A percentile compares a stretch with the other conserved stretches of the same genome.
Conservation (phyloP, 2,329 filamentous ascomycete species). For the Fusarium verticillioides region DNA sequence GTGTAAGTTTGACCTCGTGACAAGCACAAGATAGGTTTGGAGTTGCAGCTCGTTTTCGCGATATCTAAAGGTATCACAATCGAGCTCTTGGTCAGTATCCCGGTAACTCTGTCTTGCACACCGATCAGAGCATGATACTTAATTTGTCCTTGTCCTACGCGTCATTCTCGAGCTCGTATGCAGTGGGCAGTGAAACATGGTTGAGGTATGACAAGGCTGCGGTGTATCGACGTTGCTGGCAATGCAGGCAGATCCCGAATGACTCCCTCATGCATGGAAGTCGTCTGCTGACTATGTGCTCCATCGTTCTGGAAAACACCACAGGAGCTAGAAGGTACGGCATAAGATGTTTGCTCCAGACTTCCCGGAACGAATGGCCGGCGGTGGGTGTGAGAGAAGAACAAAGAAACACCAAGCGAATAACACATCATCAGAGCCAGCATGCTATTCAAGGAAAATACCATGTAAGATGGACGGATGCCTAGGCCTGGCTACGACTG, state of each 20-base stretch:
- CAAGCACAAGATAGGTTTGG: conserved; percentile 8
- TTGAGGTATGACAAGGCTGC: conserved; percentile 40
- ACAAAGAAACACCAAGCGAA: conserved; percentile 20
- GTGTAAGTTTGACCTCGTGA: conserved; percentile 21
- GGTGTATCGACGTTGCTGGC: conserved; percentile 40
- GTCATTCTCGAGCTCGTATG: conserved; percentile 32
- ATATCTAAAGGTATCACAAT: conserved; percentile 15
- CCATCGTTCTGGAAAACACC: conserved; percentile 26
- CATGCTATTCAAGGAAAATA: conserved; percentile 17
- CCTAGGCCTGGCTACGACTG: conserved; percentile 8
- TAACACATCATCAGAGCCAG: conserved; percentile 21
- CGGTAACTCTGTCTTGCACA: conserved; percentile 8
- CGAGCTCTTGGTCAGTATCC: conserved; percentile 2
- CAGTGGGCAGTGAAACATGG: conserved; percentile 38
- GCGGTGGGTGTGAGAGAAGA: conserved; percentile 17
- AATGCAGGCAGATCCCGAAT: conserved; percentile 43
- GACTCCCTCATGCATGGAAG: conserved; percentile 42
- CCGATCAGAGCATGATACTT: conserved; percentile 16
- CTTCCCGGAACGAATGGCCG: conserved; percentile 1
- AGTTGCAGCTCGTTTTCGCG: conserved; percentile 6
- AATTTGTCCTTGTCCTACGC: conserved; percentile 14
- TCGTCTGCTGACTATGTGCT: conserved; percentile 41
- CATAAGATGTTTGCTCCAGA: conserved; percentile 21
- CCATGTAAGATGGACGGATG: conserved; percentile 9
- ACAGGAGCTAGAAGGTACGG: conserved; percentile 9